Percentiles rank a stretch among this genome's conserved stretches.
Evolutionary conservation across 2,329 filamentous ascomycete genomes (phyloP).

Genomic region (Colletotrichum tropicicola): DNA sequence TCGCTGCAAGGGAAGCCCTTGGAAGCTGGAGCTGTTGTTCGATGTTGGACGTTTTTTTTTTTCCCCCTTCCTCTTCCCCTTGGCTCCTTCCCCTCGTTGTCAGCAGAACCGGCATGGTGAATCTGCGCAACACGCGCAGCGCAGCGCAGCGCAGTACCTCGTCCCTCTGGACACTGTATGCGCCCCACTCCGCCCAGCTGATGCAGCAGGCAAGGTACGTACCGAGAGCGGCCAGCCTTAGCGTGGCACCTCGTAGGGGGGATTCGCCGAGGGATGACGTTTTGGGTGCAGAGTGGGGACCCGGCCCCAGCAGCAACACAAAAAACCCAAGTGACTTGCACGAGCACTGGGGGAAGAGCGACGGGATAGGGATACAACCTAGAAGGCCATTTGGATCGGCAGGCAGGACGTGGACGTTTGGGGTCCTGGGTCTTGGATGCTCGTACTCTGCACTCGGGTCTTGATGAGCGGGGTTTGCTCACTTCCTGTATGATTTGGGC

Average conservation of each 20-base stretch:
- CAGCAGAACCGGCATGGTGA: background rate
- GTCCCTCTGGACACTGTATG: background rate
- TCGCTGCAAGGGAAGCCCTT: background rate
- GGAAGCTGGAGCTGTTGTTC: background rate
- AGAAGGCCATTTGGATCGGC: slow-evolving; percentile 18
- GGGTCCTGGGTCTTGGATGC: no score
- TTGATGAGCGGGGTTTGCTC: background rate
- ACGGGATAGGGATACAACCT: background rate
- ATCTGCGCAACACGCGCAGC: background rate
- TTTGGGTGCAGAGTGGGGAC: slow-evolving; percentile 7
- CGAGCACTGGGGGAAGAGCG: background rate
- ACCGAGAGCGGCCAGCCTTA: slow-evolving; percentile 5
- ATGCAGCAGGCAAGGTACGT: background rate
- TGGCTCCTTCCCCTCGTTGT: background rate
- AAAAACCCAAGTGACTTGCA: no score
- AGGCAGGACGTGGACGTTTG: slow-evolving; percentile 11
- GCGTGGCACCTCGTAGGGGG: slow-evolving; percentile 5
- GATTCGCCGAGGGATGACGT: slow-evolving; percentile 20
- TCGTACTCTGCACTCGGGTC: no score
- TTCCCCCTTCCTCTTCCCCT: background rate
- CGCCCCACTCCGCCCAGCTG: background rate
- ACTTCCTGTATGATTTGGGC: background rate
- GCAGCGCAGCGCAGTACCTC: background rate
- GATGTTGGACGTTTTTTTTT: background rate
- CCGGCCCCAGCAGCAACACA: background rate